These are phyloP conservation scores for Solanum chacoense DNA, from an alignment of 305 asterid species.

Conservation along the genomic window DNA sequence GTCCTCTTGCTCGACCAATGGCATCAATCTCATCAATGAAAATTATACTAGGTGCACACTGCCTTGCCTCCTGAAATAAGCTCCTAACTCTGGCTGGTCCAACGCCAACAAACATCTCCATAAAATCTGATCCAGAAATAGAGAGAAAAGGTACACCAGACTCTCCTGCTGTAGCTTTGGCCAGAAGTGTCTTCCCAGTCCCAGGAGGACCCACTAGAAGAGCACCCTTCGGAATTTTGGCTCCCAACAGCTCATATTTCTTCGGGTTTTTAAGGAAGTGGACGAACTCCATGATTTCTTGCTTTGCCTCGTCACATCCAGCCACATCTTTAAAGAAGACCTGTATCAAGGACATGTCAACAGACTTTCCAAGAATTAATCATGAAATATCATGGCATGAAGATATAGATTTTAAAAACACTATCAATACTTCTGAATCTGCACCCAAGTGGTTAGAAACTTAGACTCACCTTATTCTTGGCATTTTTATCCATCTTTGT, in stretches of 20 bases:
- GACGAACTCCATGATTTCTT: constrained; percentile 90
- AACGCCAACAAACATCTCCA: constrained; percentile 80
- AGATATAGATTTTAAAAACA: background rate
- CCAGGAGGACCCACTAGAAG: constrained; percentile 89
- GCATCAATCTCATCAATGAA: constrained; percentile 86
- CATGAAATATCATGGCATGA: background rate
- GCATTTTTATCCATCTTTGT: constrained; percentile 66
- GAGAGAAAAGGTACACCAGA: constrained; percentile 78
- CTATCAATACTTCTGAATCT: background rate
- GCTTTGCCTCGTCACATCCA: constrained; percentile 86
- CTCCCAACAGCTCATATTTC: constrained; percentile 66
- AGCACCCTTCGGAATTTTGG: constrained; percentile 81
- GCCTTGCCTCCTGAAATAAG: constrained; percentile 69
- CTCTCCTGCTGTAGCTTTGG: constrained; percentile 90
- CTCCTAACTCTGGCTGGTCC: constrained; percentile 71
- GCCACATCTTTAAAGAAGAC: constrained; percentile 73
- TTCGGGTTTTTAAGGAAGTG: constrained; percentile 82
- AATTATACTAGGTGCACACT: constrained; percentile 71
- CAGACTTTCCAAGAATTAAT: background rate
- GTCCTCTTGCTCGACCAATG: constrained; percentile 66
- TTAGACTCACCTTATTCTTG: constrained; percentile 53
- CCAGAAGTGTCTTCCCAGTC: constrained; percentile 83
- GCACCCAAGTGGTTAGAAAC: background rate
- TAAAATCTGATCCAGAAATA: constrained; percentile 67
- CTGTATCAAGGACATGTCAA: constrained; percentile 18